Base-by-base conservation (phyloP, 805 yeast species). In the Candida hungchunana region DNA sequence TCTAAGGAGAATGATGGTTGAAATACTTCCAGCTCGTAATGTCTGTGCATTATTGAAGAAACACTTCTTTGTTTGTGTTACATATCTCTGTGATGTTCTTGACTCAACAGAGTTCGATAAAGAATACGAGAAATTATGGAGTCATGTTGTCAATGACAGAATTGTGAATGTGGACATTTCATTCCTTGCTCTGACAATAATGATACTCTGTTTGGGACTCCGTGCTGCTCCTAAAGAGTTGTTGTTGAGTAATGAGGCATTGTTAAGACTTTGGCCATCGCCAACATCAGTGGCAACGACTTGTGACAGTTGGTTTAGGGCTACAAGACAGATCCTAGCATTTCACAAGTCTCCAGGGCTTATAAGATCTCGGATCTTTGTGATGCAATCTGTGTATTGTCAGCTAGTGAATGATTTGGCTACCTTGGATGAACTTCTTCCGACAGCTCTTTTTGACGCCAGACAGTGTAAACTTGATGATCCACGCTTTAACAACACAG, bases 251-350 rank as follows among this genome's bases (percentile, higher is more conserved):
- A 39, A 39, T 20, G 44, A 36, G 16, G 22, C 21, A 4, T 21
- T 43, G 22, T 11, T 26, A 6, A 17, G 39, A 22, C 29, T 16
- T 9, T 39, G 40, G 39, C 29, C 29, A 2, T 4, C 37, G 14
- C 19, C 40, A 23, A 28, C 34, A 14, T 11, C 25, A 17, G n/a
- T 41, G 4, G 29, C 26, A 3, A 8, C 7, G 5, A 18, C 33
- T 9, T 36, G 43, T 18, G 6, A 16, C 16, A 29, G 8, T 3
- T 47, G 48, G 50, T 47, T 47, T 23, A 27, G 34, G 23, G 43
- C 49, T 3, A 30, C 54, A 12, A 34, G 45, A 26, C 48, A 47
- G 26, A 41, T 43, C 5, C 11, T 43, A 24, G 36, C 46, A 2
- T 42, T 44, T 24, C 22, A 37, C 19, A 39, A 30, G 17, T 31